These are phyloP conservation scores for Globisporangium nodosum DNA, from an alignment of 352 stramenopile genomes.

Conservation along the genomic window DNA sequence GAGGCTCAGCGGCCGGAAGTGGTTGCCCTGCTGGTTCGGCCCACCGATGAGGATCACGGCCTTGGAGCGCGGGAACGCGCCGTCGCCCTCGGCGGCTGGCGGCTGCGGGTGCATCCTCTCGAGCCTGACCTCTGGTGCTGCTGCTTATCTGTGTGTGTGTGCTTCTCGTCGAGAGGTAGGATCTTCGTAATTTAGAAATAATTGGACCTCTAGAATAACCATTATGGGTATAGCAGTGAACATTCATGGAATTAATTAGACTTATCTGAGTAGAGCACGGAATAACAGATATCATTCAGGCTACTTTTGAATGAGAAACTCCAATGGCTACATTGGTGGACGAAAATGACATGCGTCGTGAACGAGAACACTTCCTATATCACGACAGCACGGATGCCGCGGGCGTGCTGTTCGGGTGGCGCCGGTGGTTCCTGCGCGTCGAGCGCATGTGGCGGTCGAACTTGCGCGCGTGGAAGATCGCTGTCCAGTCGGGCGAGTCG, in stretches of 20 bases:
- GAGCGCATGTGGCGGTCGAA: slow-evolving; percentile 72
- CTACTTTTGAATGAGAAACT: too few relatives aligned
- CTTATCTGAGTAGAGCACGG: too few relatives aligned
- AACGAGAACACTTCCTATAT: too few relatives aligned
- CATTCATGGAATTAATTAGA: too few relatives aligned
- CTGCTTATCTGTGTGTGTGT: background rate
- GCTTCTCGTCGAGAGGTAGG: background rate
- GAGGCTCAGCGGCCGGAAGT: slow-evolving; percentile 84
- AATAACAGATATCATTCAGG: too few relatives aligned
- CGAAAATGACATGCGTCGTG: too few relatives aligned
- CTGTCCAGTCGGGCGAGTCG: slow-evolving; percentile 28
- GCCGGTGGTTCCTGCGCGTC: slow-evolving; percentile 51
- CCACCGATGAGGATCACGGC: slow-evolving; percentile 86
- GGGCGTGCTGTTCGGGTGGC: slow-evolving; percentile 30
- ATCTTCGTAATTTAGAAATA: background rate
- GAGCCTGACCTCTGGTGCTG: background rate
- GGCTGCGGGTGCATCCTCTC: slow-evolving; percentile 7
- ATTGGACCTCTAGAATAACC: too few relatives aligned
- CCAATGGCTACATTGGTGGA: too few relatives aligned
- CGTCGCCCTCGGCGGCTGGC: slow-evolving; percentile 22
- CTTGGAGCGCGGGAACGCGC: slow-evolving; percentile 71
- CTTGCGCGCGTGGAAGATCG: slow-evolving; percentile 45
- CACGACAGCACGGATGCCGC: slow-evolving; percentile 16
- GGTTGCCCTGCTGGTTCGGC: slow-evolving; percentile 81
- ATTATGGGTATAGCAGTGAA: too few relatives aligned